Conservation (phyloP, 768 basidiomycete species). For the Aureoboletus auriporus region DNA sequence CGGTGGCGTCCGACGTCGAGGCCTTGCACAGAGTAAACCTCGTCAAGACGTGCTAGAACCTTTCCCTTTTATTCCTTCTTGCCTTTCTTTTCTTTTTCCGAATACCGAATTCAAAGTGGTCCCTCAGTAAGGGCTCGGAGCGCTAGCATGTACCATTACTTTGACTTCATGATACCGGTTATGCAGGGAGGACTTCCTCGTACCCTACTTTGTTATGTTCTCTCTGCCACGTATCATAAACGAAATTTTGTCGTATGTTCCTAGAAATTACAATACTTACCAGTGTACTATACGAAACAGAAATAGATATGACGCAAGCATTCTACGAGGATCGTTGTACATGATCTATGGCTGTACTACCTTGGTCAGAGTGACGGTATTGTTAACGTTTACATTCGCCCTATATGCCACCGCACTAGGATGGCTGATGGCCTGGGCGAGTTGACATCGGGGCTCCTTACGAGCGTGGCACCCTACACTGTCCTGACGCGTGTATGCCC, state of each 20-base stretch:
- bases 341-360: constrained; percentile 2
- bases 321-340: not conserved
- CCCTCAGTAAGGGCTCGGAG: too few species aligned
- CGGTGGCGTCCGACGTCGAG: constrained; percentile 1
- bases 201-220: not conserved
- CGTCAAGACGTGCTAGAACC: not conserved
- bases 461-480: constrained; percentile 10
- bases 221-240: constrained; percentile 7
- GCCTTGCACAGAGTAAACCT: not conserved
- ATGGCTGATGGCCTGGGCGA: constrained; percentile 2
- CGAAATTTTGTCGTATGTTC: not conserved
- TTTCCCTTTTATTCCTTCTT: not conserved
- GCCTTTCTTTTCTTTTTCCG: not conserved
- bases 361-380: constrained; percentile 18
- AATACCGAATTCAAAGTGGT: not conserved
- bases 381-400: constrained; percentile 1
- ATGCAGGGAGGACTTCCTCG: constrained; percentile 1
- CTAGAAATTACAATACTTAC: constrained; percentile 11
- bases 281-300: constrained; percentile 15
- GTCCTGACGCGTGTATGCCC: constrained; percentile 12
- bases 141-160: not conserved
- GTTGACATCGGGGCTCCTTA: not conserved
- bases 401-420: constrained; percentile 15
- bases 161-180: constrained; percentile 5
- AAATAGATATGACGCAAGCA: not conserved